phyloP scores from a whole-genome alignment of 441 rosid genomes.

The Gossypium davidsonii region DNA sequence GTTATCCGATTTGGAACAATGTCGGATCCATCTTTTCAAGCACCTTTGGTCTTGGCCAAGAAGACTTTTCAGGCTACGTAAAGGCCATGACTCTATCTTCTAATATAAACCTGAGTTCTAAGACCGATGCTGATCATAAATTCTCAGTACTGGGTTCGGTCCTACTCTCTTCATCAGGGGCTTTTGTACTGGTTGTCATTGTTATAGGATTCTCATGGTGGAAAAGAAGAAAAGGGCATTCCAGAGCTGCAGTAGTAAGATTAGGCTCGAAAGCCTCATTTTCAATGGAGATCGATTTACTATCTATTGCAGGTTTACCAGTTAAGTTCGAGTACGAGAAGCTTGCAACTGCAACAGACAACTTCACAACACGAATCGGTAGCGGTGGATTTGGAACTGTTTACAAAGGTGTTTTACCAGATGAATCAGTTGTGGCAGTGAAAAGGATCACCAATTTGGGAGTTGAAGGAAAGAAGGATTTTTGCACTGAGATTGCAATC shows the following conservation, averaged over 20 bases:
- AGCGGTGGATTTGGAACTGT: conserved; percentile 80
- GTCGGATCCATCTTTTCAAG: conserved; percentile 55
- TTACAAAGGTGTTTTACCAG: conserved; percentile 53
- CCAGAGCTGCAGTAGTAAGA: conserved; percentile 28
- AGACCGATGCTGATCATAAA: conserved; percentile 12
- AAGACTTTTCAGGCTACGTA: conserved; percentile 38
- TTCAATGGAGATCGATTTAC: conserved; percentile 55
- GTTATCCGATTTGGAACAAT: conserved; percentile 41
- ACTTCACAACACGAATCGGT: conserved; percentile 59
- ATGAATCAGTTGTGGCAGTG: conserved; percentile 61
- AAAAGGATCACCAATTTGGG: conserved; percentile 73
- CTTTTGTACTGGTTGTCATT: conserved; percentile 22
- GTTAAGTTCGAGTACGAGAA: conserved; percentile 60
- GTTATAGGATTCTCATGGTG: conserved; percentile 41
- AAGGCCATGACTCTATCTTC: conserved; percentile 16
- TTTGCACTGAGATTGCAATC: conserved; percentile 72
- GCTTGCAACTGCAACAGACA: conserved; percentile 67
- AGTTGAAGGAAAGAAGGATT: conserved; percentile 62
- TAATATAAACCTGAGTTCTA: background rate
- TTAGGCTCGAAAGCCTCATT: conserved; percentile 29
- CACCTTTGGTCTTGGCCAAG: background rate
- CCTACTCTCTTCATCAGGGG: conserved; percentile 46
- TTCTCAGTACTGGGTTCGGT: conserved; percentile 54
- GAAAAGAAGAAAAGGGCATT: conserved; percentile 39
- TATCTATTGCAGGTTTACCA: conserved; percentile 74